A percentile compares a stretch with the other conserved stretches of the same genome.
Evolutionary conservation across 352 stramenopile species (phyloP).

Genomic region (Phytophthora sp.): DNA sequence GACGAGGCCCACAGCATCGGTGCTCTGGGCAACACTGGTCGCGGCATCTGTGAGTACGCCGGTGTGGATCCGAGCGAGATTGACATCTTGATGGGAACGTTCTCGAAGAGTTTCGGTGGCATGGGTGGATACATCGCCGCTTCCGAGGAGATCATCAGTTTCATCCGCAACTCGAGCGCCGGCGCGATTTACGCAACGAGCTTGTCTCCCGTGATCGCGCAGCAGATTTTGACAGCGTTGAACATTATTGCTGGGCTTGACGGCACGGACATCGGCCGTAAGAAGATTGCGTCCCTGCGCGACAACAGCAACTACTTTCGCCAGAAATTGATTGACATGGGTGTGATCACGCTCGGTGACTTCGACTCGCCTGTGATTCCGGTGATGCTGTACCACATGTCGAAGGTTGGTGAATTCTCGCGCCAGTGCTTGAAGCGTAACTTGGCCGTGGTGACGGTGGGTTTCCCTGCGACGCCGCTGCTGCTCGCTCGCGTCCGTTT

Average conservation of each 20-base stretch:
- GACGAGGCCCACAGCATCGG: conserved; percentile 98
- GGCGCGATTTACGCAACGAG: conserved; percentile 70
- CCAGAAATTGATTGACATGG: conserved; percentile 94
- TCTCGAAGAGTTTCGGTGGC: conserved; percentile 98
- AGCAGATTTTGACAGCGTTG: conserved; percentile 77
- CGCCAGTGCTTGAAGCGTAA: conserved; percentile 94
- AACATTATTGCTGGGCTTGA: conserved; percentile 97
- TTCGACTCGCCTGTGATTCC: conserved; percentile 99
- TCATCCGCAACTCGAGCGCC: conserved; percentile 59
- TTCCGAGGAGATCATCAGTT: conserved; percentile 73
- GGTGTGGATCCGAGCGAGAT: conserved; percentile 96
- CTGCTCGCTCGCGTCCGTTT: conserved; percentile 95
- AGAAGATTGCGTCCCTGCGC: conserved; percentile 93
- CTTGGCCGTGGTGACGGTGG: conserved; percentile 97
- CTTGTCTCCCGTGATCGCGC: conserved; percentile 57
- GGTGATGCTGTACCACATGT: conserved; percentile 98
- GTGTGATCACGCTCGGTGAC: conserved; percentile 91
- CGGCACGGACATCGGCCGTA: conserved; percentile 91
- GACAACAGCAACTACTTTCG: conserved; percentile 99
- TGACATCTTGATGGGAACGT: conserved; percentile 99
- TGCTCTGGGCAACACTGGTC: conserved; percentile 93
- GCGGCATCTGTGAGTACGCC: conserved; percentile 95
- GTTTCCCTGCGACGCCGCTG: conserved; percentile 96
- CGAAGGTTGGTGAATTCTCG: conserved; percentile 98
- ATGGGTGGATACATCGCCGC: conserved; percentile 99